A percentile compares a stretch with the other conserved stretches of the same genome.
Evolutionary conservation across 495 filamentous ascomycete genomes (phyloP).

Genomic region (Penicillium egyptiacum): DNA sequence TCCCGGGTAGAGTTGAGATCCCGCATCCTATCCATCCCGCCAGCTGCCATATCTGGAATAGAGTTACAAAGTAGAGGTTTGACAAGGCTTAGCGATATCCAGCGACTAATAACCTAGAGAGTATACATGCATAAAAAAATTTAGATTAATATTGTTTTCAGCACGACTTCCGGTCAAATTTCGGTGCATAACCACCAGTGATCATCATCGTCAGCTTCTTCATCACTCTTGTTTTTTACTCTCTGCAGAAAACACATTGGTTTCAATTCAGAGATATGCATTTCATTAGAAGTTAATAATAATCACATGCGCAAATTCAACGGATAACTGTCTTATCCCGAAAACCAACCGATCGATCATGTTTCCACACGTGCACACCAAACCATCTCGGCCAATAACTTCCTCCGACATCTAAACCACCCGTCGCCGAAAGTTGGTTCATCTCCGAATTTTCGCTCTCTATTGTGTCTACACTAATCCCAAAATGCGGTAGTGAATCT

Average conservation of each 20-base stretch:
- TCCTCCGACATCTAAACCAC: background rate
- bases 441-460: background rate
- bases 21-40: background rate
- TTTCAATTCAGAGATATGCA: background rate
- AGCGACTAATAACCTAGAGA: background rate
- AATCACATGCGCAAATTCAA: background rate
- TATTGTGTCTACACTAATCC: background rate
- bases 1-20: background rate
- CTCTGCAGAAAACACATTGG: no score
- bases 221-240: background rate
- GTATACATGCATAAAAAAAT: background rate
- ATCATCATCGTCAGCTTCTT: background rate
- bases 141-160: background rate
- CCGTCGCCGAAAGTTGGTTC: background rate
- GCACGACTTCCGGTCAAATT: background rate
- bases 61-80: background rate
- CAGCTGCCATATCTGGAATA: background rate
- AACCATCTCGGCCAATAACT: background rate
- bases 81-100: background rate
- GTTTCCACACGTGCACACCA: slow-evolving; percentile 5
- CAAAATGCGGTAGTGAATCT: background rate
- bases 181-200: background rate
- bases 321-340: background rate
- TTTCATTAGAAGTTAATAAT: background rate
- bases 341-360: background rate